Evolutionary conservation across 768 basidiomycete species (phyloP).

Genomic region (Pilatotrama ljubarskyi): DNA sequence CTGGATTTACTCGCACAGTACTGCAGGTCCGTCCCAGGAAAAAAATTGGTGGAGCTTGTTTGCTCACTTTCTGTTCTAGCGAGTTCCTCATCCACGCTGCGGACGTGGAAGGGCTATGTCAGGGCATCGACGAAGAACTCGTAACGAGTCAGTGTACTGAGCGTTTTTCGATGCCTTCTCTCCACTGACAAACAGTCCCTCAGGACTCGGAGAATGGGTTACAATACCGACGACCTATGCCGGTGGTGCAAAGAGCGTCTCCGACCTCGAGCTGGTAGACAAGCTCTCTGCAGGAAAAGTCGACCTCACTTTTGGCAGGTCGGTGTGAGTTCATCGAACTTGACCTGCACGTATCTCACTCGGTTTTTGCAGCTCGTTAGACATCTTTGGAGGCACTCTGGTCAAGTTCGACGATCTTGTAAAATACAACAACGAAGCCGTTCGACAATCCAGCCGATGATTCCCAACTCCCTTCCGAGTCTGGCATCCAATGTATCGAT

Average conservation of each 20-base stretch:
- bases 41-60: slow-evolving; percentile 31
- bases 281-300: slow-evolving; percentile 79
- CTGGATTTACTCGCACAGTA: slow-evolving; percentile 74
- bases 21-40: slow-evolving; percentile 59
- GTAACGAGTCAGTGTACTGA: slow-evolving; percentile 59
- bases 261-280: slow-evolving; percentile 49
- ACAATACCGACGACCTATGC: slow-evolving; percentile 94
- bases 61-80: slow-evolving; percentile 30
- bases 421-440: slow-evolving; percentile 23
- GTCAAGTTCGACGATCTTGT: slow-evolving; percentile 62
- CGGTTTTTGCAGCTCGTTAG: slow-evolving; percentile 46
- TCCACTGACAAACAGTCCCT: too few species aligned
- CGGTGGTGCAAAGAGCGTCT: slow-evolving; percentile 83
- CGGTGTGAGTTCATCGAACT: slow-evolving; percentile 3
- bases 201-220: slow-evolving; percentile 91
- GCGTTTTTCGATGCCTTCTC: not conserved
- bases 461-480: not conserved
- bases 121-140: slow-evolving; percentile 91
- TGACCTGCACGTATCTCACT: not conserved
- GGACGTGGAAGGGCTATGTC: slow-evolving; percentile 97
- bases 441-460: not conserved
- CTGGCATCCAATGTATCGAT: not conserved
- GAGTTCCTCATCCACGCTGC: slow-evolving; percentile 97
- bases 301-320: slow-evolving; percentile 87
- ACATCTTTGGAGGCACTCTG: slow-evolving; percentile 69